Conservation (phyloP, 2,329 filamentous ascomycete genomes). For the Talaromyces piceae region DNA sequence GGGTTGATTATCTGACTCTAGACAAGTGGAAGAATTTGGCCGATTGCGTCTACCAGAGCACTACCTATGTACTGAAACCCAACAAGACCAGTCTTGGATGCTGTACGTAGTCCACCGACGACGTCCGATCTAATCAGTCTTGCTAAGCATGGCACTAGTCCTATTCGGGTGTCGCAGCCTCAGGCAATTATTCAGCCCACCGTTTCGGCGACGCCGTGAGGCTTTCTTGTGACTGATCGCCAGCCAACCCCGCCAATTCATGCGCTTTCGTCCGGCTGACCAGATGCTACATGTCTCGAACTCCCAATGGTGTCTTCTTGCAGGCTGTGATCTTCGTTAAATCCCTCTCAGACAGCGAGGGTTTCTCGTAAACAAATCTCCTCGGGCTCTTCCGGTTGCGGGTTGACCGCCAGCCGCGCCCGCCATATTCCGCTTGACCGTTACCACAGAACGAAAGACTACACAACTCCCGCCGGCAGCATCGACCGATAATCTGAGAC, state of each 20-base stretch:
- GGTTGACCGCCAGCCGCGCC: not conserved
- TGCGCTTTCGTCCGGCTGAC: not conserved
- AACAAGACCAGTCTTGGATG: too few species aligned
- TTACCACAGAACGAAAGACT: too few species aligned
- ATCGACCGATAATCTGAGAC: not conserved
- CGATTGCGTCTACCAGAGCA: too few species aligned
- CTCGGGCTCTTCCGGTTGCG: not conserved
- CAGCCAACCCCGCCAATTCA: not conserved
- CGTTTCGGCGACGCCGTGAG: not conserved
- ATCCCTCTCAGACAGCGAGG: not conserved
- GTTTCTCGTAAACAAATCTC: not conserved
- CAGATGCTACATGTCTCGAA: not conserved
- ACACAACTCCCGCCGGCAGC: not conserved
- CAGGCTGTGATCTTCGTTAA: not conserved
- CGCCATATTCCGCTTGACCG: not conserved
- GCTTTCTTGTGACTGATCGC: not conserved
- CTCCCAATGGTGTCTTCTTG: not conserved
- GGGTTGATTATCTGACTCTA: too few species aligned
- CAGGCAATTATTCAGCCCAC: not conserved
- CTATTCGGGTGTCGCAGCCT: not conserved
- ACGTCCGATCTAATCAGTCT: too few species aligned
- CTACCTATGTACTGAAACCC: too few species aligned
- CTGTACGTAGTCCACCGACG: too few species aligned
- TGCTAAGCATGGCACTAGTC: not conserved
- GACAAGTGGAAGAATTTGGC: too few species aligned